phyloP scores from a whole-genome alignment of 805 yeast genomes.

The Lipomyces spencermartinsiae region DNA sequence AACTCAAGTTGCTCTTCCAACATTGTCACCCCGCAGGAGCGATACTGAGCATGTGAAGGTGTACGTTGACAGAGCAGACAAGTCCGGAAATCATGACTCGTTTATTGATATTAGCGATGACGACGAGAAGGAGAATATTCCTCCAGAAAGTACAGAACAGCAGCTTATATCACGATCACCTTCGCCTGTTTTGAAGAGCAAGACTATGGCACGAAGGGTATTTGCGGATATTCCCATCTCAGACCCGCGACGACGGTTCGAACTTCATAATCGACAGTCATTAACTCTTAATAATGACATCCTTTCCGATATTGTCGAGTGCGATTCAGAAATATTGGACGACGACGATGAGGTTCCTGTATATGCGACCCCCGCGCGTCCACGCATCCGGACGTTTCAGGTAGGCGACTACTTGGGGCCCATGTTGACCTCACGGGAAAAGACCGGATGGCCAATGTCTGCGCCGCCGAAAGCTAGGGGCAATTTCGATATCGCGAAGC shows the following conservation, averaged over 20 bases:
- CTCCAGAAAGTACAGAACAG: constrained; percentile 4
- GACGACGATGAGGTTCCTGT: constrained; percentile 15
- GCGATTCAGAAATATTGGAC: neutral
- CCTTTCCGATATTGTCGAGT: neutral
- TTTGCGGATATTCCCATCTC: constrained; percentile 22
- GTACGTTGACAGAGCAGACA: constrained; percentile 13
- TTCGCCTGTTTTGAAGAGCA: constrained; percentile 4
- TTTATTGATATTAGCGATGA: neutral
- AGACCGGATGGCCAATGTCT: constrained; percentile 29
- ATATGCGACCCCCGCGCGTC: constrained; percentile 34
- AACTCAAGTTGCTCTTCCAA: neutral
- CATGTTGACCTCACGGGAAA: constrained; percentile 24
- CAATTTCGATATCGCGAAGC: constrained; percentile 16
- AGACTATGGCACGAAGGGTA: constrained; percentile 8
- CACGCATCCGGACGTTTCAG: constrained; percentile 27
- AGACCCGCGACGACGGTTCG: constrained; percentile 30
- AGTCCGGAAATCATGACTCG: neutral
- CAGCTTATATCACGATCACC: neutral
- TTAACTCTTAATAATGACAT: neutral
- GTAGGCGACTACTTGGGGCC: constrained; percentile 28
- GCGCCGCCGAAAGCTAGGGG: constrained; percentile 26
- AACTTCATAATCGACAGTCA: neutral
- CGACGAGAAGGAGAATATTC: constrained; percentile 26
- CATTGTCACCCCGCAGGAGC: constrained; percentile 5
- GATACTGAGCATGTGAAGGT: constrained; percentile 1